A percentile compares a stretch with the other conserved stretches of the same genome.
Conservation (phyloP, 192 early-diverging fungal genomes). For the Thoreauomyces humboldtii region DNA sequence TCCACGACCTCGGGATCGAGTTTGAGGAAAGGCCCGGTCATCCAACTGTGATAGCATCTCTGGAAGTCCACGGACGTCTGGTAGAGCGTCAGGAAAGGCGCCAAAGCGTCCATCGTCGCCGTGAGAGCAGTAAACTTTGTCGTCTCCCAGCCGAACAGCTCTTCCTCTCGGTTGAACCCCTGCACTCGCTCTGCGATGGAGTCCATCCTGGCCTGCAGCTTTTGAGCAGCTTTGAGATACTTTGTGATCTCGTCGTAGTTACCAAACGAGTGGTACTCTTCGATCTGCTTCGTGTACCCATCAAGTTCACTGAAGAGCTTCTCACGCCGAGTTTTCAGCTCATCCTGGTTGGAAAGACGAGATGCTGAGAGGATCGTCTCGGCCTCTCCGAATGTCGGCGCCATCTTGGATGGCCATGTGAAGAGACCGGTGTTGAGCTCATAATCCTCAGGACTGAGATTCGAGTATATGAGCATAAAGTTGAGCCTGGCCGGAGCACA, state of each 20-base stretch:
- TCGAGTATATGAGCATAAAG: slow-evolving; percentile 57
- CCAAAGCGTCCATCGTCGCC: slow-evolving; percentile 38
- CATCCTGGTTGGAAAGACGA: slow-evolving; percentile 52
- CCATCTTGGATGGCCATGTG: slow-evolving; percentile 56
- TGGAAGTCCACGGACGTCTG: slow-evolving; percentile 66
- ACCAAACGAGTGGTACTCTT: slow-evolving; percentile 56
- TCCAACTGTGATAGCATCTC: slow-evolving; percentile 56
- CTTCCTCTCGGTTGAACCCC: slow-evolving; percentile 56
- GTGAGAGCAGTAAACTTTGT: slow-evolving; percentile 49
- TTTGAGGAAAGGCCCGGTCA: slow-evolving; percentile 60
- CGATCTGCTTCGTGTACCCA: slow-evolving; percentile 58
- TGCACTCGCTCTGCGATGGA: slow-evolving; percentile 46
- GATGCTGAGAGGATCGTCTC: slow-evolving; percentile 46
- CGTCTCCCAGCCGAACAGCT: slow-evolving; percentile 56
- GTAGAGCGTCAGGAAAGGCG: slow-evolving; percentile 56
- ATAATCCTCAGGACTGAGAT: slow-evolving; percentile 56
- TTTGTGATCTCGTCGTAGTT: slow-evolving; percentile 59
- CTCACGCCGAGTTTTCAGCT: slow-evolving; percentile 53
- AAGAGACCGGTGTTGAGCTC: slow-evolving; percentile 57
- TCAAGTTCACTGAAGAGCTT: slow-evolving; percentile 53
- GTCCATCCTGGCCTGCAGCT: slow-evolving; percentile 54
- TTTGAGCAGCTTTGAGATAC: slow-evolving; percentile 62
- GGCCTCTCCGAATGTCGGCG: slow-evolving; percentile 49
- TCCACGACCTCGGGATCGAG: slow-evolving; percentile 61
- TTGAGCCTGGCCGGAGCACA: slow-evolving; percentile 45